Evolutionary conservation across 2,329 filamentous ascomycete species (phyloP), one percentile per base, ranked within the genome.

Genomic region (Alternaria ventricosa): DNA sequence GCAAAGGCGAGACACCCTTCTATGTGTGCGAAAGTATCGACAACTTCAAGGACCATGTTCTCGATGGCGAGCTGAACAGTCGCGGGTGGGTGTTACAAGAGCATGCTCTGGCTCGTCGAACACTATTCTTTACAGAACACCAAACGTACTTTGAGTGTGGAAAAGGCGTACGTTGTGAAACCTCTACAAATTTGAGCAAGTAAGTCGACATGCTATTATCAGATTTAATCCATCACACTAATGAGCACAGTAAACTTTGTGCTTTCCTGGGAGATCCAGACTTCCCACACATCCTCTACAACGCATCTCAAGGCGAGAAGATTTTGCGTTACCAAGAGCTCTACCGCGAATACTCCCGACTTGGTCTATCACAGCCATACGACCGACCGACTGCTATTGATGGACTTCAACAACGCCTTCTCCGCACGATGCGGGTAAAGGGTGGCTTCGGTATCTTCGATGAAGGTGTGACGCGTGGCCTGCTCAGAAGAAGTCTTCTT

Each of bases 371-470:
- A 0, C 36, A 43, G 2, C 8, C 20, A 1, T 45, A 55, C 1
- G 79, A 81, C 47, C 67, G 78, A 1, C 73, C 78, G 0, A 53
- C 74, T 5, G 79, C 76, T 0, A 75, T 81, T 1, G 64, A 63
- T 0, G 79, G 77, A 0, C 65, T 82, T 0, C 69, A 80, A 43
- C 72, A 71, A n/a, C 70, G 78, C 0, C 67, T 81, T 2, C 60
- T 75, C 0, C 23, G 45, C 0, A 65, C 66, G 0, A 65, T 80
- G 9, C 33, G 62, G 0, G 66, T 72, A 0, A 55, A 44, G 1
- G 80, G 77, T 3, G 75, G 70, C 0, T 79, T 70, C 30, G 79
- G 80, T 0, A 43, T 81, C 1, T 77, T 81, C 13, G 71, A 78
- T 18, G 55, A 61, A 15, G 20, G 27, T 6, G 61, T 63, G 0